Conservation (phyloP, 1,284 basidiomycete species). For the Baeospora myosura region DNA sequence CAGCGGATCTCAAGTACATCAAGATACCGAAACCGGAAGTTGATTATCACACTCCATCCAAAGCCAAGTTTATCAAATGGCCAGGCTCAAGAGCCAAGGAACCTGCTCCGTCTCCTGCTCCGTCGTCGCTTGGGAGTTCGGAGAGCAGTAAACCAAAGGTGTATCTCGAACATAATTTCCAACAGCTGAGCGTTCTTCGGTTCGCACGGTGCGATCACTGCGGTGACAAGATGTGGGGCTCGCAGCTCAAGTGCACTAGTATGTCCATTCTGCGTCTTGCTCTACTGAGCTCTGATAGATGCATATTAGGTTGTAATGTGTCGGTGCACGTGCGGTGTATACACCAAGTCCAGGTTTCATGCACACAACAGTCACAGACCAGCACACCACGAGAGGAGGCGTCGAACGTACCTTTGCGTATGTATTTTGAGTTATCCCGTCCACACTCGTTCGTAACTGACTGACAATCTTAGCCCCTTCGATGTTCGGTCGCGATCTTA, state of each 20-base stretch:
- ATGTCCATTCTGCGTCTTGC: slow-evolving; percentile 25
- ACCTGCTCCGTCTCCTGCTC: slow-evolving; percentile 7
- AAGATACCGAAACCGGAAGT: slow-evolving; percentile 27
- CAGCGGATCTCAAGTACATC: slow-evolving; percentile 22
- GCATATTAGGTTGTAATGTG: slow-evolving; percentile 51
- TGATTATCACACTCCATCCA: slow-evolving; percentile 35
- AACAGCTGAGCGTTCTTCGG: slow-evolving; percentile 82
- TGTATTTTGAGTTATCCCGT: slow-evolving; percentile 22
- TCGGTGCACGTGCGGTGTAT: slow-evolving; percentile 73
- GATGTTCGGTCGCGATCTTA: slow-evolving; percentile 86
- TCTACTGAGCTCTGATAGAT: slow-evolving; percentile 1
- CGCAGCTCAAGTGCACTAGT: slow-evolving; percentile 86
- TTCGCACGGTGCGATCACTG: slow-evolving; percentile 93
- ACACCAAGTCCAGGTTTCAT: slow-evolving; percentile 49
- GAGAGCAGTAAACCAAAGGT: slow-evolving; percentile 40
- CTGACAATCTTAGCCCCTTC: slow-evolving; percentile 52
- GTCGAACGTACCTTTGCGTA: slow-evolving; percentile 40
- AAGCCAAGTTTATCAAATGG: slow-evolving; percentile 61
- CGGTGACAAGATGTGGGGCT: slow-evolving; percentile 97
- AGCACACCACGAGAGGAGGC: slow-evolving; percentile 30
- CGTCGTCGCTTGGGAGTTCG: slow-evolving; percentile 16
- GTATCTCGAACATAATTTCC: slow-evolving; percentile 74
- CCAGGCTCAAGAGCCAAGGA: slow-evolving; percentile 43
- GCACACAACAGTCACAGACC: slow-evolving; percentile 50
- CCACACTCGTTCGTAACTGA: slow-evolving; percentile 4